phyloP scores from a whole-genome alignment of 2,329 filamentous ascomycete genomes.

The Chaetothyriales sp. region DNA sequence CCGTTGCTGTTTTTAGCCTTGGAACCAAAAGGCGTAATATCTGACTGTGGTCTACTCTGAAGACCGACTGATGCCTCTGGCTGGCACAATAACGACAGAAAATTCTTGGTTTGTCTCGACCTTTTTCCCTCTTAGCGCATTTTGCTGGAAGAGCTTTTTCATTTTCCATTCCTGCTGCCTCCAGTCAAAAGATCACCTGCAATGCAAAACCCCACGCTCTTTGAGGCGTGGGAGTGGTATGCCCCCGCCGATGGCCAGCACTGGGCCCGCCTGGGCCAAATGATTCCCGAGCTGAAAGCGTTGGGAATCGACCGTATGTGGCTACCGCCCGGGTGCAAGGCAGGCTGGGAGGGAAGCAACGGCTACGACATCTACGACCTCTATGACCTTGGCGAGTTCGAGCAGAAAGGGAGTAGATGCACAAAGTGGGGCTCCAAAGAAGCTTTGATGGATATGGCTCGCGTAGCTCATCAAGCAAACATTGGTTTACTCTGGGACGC shows the following conservation, averaged over 20 bases:
- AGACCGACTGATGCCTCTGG: too few species aligned
- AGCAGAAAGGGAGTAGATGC: conserved; percentile 46
- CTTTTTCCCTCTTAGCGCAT: too few species aligned
- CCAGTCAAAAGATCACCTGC: background rate
- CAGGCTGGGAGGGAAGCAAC: conserved; percentile 41
- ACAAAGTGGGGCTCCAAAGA: conserved; percentile 57
- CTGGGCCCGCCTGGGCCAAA: conserved; percentile 42
- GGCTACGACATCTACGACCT: conserved; percentile 58
- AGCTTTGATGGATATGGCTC: conserved; percentile 41
- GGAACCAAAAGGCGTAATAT: too few species aligned
- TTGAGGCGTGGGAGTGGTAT: conserved; percentile 63
- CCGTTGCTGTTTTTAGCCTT: too few species aligned
- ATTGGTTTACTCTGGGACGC: conserved; percentile 53
- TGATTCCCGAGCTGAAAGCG: conserved; percentile 39
- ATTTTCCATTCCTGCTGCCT: too few species aligned
- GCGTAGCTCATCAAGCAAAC: conserved; percentile 36
- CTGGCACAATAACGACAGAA: too few species aligned
- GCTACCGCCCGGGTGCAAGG: conserved; percentile 59
- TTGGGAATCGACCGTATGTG: conserved; percentile 50
- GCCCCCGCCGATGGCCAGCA: conserved; percentile 43
- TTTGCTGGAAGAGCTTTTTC: too few species aligned
- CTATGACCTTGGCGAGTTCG: conserved; percentile 56
- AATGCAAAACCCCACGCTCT: conserved; percentile 26
- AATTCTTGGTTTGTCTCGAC: too few species aligned
- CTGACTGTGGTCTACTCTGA: too few species aligned